Base-by-base conservation (phyloP, 2,329 filamentous ascomycete species). In the Phialophora macrospora region DNA sequence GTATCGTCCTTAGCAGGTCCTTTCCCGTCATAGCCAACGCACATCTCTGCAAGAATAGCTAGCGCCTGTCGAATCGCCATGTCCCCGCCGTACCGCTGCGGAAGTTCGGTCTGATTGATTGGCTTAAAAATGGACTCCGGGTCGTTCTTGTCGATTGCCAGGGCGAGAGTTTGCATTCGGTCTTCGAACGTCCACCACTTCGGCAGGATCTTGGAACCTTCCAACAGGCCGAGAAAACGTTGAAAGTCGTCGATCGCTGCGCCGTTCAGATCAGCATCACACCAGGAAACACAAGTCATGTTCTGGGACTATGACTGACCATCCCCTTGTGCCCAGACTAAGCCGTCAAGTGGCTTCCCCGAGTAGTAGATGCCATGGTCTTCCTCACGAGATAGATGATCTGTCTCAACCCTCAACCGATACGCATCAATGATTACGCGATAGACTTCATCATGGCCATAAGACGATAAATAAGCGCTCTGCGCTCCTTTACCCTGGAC, bases 151-250 rank as follows among this genome's bases (percentile, higher is more conserved):
- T 70, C 66, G 55, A 70, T 67, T 26, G 69, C 71, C 34, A 66
- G 46, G 14, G 62, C 30, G 22, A 72, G 62, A 55, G 67, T 70
- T 57, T 71, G 68, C 71, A 72, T 71, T 28, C 71, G 55, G 28
- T 71, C 68, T 57, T 72, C 71, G 22, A 68, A 71, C 17, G 54
- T 49, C 71, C 71, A 72, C 71, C 71, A 72, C 0, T 74, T 24
- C 3, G 82, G 82, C 34, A 84, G 72, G 5, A 83, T 67, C 1
- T 71, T 69, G 0, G 62, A 66, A 4, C 67, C 51, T 24, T 75
- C 72, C 1, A 73, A 75, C 4, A 66, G 59, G 3, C 67, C 28
- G 22, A 84, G 65, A 60, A 81, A 84, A 0, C 70, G 65, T 24
- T 69, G 68, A 67, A 84, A 81, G 4, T 76, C 78, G 0, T n/a